Conservation (phyloP, 2,329 filamentous ascomycete species). For the Claviceps africana region DNA sequence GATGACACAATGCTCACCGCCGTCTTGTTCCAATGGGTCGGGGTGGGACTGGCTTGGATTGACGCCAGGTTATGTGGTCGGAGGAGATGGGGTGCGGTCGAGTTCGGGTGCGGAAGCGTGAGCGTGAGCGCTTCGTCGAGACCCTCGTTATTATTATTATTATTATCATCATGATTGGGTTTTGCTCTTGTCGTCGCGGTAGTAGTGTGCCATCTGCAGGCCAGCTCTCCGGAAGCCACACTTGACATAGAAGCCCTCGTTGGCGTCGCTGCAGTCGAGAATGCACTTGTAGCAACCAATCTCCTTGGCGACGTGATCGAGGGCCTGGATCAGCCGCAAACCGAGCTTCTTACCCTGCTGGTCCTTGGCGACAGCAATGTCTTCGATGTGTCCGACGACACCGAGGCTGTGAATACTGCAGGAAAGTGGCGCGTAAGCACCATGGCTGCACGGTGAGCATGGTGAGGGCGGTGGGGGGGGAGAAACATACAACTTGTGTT, state of each 20-base stretch:
- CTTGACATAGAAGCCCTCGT: slow-evolving; percentile 96
- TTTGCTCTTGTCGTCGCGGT: slow-evolving; percentile 45
- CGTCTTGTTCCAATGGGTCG: too few species aligned
- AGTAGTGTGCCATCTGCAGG: slow-evolving; percentile 94
- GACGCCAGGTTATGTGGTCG: too few species aligned
- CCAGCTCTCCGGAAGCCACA: slow-evolving; percentile 89
- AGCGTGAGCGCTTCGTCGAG: background rate
- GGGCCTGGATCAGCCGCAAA: slow-evolving; percentile 78
- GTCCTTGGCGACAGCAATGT: slow-evolving; percentile 87
- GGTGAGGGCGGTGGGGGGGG: background rate
- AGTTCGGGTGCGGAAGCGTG: too few species aligned
- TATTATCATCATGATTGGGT: too few species aligned
- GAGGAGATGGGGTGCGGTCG: too few species aligned
- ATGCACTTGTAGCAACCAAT: slow-evolving; percentile 97
- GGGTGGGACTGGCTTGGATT: too few species aligned
- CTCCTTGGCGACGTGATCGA: slow-evolving; percentile 76
- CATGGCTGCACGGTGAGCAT: background rate
- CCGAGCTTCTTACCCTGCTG: slow-evolving; percentile 97
- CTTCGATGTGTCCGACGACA: slow-evolving; percentile 88
- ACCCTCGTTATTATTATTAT: too few species aligned
- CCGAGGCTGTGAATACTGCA: slow-evolving; percentile 64
- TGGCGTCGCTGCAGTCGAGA: slow-evolving; percentile 87
- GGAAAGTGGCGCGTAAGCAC: slow-evolving; percentile 8
- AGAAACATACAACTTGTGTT: slow-evolving; percentile 74
- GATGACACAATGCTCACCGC: too few species aligned